A percentile compares a stretch with the other conserved stretches of the same genome.
Conservation (phyloP, 2,329 filamentous ascomycete genomes). For the Pseudogymnoascus verrucosus region DNA sequence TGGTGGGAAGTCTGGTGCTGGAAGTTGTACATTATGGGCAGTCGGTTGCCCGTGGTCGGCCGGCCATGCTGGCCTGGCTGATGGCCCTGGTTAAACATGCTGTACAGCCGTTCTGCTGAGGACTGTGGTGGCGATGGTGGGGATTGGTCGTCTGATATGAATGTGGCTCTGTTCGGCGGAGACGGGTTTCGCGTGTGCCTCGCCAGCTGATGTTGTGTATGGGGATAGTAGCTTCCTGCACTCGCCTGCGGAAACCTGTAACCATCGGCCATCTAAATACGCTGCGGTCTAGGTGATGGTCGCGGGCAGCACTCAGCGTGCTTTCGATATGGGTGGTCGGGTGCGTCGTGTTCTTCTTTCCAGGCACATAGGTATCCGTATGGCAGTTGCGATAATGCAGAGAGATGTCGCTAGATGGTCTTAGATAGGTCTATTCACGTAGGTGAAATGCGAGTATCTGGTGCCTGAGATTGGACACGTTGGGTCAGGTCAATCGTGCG, state of each 20-base stretch:
- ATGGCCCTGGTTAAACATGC: conserved; percentile 65
- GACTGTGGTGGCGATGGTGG: conserved; percentile 47
- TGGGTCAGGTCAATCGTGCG: not conserved
- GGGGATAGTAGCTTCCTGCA: conserved; percentile 50
- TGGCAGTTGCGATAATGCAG: not conserved
- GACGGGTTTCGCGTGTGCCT: conserved; percentile 37
- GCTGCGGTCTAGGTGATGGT: conserved; percentile 21
- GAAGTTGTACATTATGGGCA: conserved; percentile 63
- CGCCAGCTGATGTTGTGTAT: conserved; percentile 32
- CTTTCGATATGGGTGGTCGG: conserved; percentile 1
- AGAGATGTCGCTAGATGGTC: not conserved
- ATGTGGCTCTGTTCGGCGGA: conserved; percentile 30
- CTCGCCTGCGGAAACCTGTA: conserved; percentile 54
- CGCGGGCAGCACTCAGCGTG: conserved; percentile 5
- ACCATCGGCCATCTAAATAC: conserved; percentile 61
- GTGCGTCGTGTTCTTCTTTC: conserved; percentile 5
- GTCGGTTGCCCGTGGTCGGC: conserved; percentile 39
- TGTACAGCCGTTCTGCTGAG: conserved; percentile 27
- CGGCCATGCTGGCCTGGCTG: conserved; percentile 68
- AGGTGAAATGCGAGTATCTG: not conserved
- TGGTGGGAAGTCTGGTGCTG: conserved; percentile 45
- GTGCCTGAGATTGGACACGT: not conserved
- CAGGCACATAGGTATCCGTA: conserved; percentile 5
- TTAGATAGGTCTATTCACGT: not conserved
- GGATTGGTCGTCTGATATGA: conserved; percentile 1